Base-by-base conservation (phyloP, 2,329 filamentous ascomycete genomes). In the Pseudomassariella vexata region DNA sequence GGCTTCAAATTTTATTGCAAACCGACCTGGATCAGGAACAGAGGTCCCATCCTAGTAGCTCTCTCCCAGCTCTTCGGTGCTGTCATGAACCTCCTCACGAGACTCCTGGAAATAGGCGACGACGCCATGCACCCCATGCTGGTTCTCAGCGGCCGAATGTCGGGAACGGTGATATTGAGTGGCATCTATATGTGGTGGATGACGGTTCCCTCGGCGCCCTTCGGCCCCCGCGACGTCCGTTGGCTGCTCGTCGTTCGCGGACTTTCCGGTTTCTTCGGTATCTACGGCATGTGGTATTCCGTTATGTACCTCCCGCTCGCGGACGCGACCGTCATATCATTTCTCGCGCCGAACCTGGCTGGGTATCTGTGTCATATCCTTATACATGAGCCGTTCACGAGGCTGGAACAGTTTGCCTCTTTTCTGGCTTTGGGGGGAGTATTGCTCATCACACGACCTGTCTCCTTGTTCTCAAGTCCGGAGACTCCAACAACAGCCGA, bases 281-380 rank as follows among this genome's bases (percentile, higher is more conserved):
- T 94, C 4, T 89, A 81, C 53, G 83, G 83, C 21, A 74, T 92
- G 60, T 94, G 66, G 68, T 70, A 62, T 41, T 69, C 63, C 9
- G 70, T 70, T 36, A 73, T 85, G 50, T 94, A 94, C 47, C 73
- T 95, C 3, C 85, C 86, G 1, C 70, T 95, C 3, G 83, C 86
- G 11, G 88, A 95, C 53, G 87, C 88, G 3, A 92, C 85, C 0
- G 88, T 95, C 20, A 82, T 95, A 32, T 92, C 86, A 7, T 95
- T 95, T 52, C 69, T 95, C 5, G 76, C 83, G 0, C 89, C 89
- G 0, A 82, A 81, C 10, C 68, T 94, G 5, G 76, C 85, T 14
- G 86, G 85, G 36, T 86, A 89, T 62, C 72, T 83, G 12, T 94
- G 87, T 53, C 87, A 83, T 21, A 65, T 88, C 34, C 60, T 89